Evolutionary conservation across 495 filamentous ascomycete genomes (phyloP), one percentile per base, ranked within the genome.

Genomic region (Xylaria curta): DNA sequence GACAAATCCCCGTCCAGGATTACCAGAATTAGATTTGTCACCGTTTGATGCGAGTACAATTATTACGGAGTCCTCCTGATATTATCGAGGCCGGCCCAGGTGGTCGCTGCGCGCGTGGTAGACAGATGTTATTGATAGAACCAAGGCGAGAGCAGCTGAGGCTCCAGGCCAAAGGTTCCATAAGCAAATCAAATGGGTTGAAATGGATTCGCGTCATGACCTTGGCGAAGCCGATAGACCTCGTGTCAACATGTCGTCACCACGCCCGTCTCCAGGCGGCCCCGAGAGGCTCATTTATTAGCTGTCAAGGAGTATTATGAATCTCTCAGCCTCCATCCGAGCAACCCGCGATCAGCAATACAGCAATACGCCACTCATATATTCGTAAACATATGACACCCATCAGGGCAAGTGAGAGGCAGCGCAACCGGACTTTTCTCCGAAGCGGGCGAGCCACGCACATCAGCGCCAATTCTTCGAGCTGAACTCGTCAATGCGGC

Each of bases 321-420:
- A 56, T 67, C 49, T 54, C 26, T 69, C 66, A 69, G 66, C 66
- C 66, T 69, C 56, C 53, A 46, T 49, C 66, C 66, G 66, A 61
- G 4, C 54, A 69, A 69, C 24, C 66, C 66, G 66, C 51, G 7
- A 36, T 42, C 15, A 61, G 2, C 15, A 21, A 68, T 59, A 68
- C 40, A 33, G 33, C 64, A 54, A 42, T 69, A 60, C 66, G 66
- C 66, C 66, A 60, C 66, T 49, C 66, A 69, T 42, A 36, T 56
- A 33, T 68, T 58, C 36, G 66, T 68, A 56, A 68, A 68, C 51
- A 31, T 3, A 69, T 40, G 67, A 54, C 36, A 12, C 31, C 68
- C 59, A 44, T 65, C 51, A 31, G 33, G 44, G 17, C 46, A 36
- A 19, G 7, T 26, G 36, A 26, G 26, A 65, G 49, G 21, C 44